Percentiles rank a stretch among this genome's conserved stretches.
Evolutionary conservation across 257 asterid genomes (phyloP).

Genomic region (Sherardia arvensis): DNA sequence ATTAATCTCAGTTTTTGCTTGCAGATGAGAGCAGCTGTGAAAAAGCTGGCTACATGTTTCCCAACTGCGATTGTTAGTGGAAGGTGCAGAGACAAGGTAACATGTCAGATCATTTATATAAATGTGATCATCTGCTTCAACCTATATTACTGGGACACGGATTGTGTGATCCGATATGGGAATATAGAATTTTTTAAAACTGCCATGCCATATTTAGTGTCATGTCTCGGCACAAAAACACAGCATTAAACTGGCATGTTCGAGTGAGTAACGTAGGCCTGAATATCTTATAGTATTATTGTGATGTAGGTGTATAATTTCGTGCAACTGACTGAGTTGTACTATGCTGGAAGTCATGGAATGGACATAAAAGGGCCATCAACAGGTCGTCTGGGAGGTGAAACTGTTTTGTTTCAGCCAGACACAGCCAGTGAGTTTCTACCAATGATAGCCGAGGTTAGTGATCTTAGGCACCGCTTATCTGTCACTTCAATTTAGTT

Average conservation of each 20-base stretch:
- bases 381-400: constrained; percentile 45
- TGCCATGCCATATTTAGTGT: too few species aligned
- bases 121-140: too few species aligned
- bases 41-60: constrained; percentile 53
- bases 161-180: too few species aligned
- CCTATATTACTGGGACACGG: too few species aligned
- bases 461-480: too few species aligned
- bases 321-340: constrained; percentile 86
- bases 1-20: background rate
- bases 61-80: constrained; percentile 91
- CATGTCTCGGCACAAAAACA: too few species aligned
- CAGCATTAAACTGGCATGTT: too few species aligned
- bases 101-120: background rate
- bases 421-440: constrained; percentile 84
- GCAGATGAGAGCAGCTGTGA: constrained; percentile 82
- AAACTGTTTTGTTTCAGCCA: constrained; percentile 65
- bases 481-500: too few species aligned
- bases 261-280: too few species aligned
- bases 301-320: constrained; percentile 65
- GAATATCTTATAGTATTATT: too few species aligned
- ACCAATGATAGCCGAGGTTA: constrained; percentile 76
- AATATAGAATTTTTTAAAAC: too few species aligned
- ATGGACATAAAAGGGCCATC: constrained; percentile 99
- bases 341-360: constrained; percentile 99
- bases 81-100: constrained; percentile 79